Base-by-base conservation (phyloP, 2,329 filamentous ascomycete genomes). In the Epichloe hybrida region DNA sequence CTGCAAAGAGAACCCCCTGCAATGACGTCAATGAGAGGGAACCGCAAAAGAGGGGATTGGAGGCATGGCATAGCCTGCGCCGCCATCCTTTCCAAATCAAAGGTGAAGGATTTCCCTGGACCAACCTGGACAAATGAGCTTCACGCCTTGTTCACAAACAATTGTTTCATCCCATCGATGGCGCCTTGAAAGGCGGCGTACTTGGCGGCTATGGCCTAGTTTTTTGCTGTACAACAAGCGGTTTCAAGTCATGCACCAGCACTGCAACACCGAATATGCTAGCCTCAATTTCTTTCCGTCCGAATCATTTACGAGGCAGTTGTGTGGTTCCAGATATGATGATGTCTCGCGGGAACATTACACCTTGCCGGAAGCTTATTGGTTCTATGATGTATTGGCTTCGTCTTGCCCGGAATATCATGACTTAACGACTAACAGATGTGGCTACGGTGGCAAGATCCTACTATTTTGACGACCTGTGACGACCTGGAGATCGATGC, bases 381-480 rank as follows among this genome's bases (percentile, higher is more conserved):
- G 36, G 15, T 57, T 62, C 61, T 61, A 61, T 58, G 47, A 63
- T 65, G 59, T 57, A 58, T 65, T 70, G 68, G 69, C 69, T 71
- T 71, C 63, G 54, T 55, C 59, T 64, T 71, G 65, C 67, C 66
- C 12, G 20, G 17, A 3, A 8, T 11, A n/a, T 44, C 40, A 50
- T 41, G 36, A 21, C 36, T 45, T 17, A n/a, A 5, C 20, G 35
- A 15, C 12, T 13, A n/a, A 48, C 6, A 46, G 21, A 23, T n/a
- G 6, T 4, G 20, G 46, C 9, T 31, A 7, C 13, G n/a, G 31
- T 40, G 46, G 15, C 38, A 44, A 40, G 13, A 31, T 21, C 7
- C n/a, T 40, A 31, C 40, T 21, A 31, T 21, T 23, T 1, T 44
- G 20, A 20, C 5, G 17, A 17, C 17, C 17, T 17, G 17, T 17